These are phyloP conservation scores for Lepidium sativum DNA, from an alignment of 345 rosid genomes.

Conservation along the genomic window DNA sequence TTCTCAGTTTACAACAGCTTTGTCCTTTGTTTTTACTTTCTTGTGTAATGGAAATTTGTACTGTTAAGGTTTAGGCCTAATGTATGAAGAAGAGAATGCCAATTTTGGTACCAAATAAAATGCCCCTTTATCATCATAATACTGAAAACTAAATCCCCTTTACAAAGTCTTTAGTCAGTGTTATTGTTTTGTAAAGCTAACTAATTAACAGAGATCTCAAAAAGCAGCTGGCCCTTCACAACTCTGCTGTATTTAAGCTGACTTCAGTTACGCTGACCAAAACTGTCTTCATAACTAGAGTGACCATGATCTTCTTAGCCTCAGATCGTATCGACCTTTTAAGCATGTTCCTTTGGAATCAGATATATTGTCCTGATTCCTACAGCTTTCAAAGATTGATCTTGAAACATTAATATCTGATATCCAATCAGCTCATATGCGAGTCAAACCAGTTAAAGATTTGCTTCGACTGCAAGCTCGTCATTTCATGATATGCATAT, in stretches of 20 bases:
- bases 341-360: not conserved
- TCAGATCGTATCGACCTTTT: not conserved
- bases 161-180: not conserved
- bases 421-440: slow-evolving; percentile 40
- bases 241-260: not conserved
- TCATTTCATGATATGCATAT: slow-evolving; percentile 90
- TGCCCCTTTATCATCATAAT: not conserved
- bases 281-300: not conserved
- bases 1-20: slow-evolving; percentile 6
- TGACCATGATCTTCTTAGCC: not conserved
- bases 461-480: slow-evolving; percentile 71
- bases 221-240: not conserved
- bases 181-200: too few species aligned
- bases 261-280: not conserved
- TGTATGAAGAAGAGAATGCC: slow-evolving; percentile 40
- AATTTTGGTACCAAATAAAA: slow-evolving; percentile 9
- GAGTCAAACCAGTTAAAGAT: slow-evolving; percentile 91
- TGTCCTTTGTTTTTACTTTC: not conserved
- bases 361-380: not conserved
- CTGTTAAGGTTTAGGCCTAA: slow-evolving; percentile 3
- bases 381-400: not conserved
- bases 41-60: slow-evolving; percentile 7
- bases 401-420: not conserved
- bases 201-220: not conserved
- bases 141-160: not conserved